Percentiles rank a stretch among this genome's conserved stretches.
Conservation (phyloP, 2,329 filamentous ascomycete genomes). For the Alternaria angustiovoidea region DNA sequence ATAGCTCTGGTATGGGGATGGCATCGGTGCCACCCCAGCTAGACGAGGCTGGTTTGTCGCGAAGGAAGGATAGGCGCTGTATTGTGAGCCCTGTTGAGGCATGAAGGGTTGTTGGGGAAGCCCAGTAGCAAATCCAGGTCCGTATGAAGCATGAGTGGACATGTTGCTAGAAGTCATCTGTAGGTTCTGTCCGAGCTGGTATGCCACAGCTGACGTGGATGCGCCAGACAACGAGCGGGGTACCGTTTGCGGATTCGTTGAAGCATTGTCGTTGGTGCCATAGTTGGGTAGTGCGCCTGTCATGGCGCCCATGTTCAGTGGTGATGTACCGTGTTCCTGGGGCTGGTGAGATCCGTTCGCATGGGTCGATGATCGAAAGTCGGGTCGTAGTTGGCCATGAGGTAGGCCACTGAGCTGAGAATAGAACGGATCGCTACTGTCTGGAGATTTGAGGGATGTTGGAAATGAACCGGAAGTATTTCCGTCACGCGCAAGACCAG, state of each 20-base stretch:
- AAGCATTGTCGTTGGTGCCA: conserved; percentile 26
- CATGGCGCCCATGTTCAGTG: conserved; percentile 51
- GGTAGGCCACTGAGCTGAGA: conserved; percentile 48
- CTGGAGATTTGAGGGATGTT: conserved; percentile 29
- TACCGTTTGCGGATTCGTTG: conserved; percentile 29
- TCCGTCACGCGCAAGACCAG: conserved; percentile 39
- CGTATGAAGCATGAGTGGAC: conserved; percentile 37
- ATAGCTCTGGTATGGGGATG: conserved; percentile 41
- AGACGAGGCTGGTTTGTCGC: conserved; percentile 37
- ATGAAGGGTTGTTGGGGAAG: conserved; percentile 43
- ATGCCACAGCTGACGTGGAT: conserved; percentile 51
- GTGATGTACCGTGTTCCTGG: conserved; percentile 37
- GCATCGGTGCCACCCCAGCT: conserved; percentile 30
- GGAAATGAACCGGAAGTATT: conserved; percentile 26
- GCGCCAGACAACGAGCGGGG: conserved; percentile 49
- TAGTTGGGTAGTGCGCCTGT: conserved; percentile 49
- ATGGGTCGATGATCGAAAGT: conserved; percentile 40
- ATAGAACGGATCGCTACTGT: conserved; percentile 45
- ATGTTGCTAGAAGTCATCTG: conserved; percentile 43
- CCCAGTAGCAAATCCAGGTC: conserved; percentile 33
- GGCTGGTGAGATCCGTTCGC: conserved; percentile 31
- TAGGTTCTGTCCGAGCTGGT: conserved; percentile 50
- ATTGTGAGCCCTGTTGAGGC: conserved; percentile 35
- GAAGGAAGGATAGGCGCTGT: conserved; percentile 34
- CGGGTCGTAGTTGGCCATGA: conserved; percentile 38